Base-by-base conservation (phyloP, 2,329 filamentous ascomycete genomes). In the Beauveria caledonica region DNA sequence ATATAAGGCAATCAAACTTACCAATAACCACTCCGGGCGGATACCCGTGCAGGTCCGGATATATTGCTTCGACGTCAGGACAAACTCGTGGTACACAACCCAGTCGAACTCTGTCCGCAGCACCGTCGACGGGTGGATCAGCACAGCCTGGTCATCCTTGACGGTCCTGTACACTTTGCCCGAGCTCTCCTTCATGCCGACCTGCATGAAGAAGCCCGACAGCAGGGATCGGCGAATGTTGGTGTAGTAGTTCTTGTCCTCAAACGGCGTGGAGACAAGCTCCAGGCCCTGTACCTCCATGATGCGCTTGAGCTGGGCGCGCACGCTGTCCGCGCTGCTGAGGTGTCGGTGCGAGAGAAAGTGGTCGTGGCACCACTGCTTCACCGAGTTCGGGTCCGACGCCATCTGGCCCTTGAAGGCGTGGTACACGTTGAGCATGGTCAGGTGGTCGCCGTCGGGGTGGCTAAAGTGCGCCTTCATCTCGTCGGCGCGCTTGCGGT, bases 141-240 rank as follows among this genome's bases (percentile, higher is more conserved):
- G 81, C 50, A 99, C 94, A 51, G 85, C 88, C 76, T 97, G 93
- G 69, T 97, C 89, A 71, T 99, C 95, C 79, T 97, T 99, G 72
- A 99, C 88, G 1, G 94, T 99, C 64, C 87, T 86, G 77, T 99
- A 99, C 46, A 90, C 85, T 80, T 97, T 97, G 70, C 90, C 89
- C 33, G 84, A 87, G 56, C 84, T 85, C 70, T 97, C 92, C 71
- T 89, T 91, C 85, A 96, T 97, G 62, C 94, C 95, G 23, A 97
- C 90, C 73, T 99, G 94, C 94, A 99, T 99, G 81, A 99, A 99
- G 82, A 99, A 99, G 39, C 95, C 94, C 1, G 92, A 84, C 13
- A 97, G 88, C 15, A 99, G 82, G 9, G 94, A 93, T 42, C 92
- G 87, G 49, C 93, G 89, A 69, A 99, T 99, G 74, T 99, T 99